A percentile compares a stretch with the other conserved stretches of the same genome.
These are phyloP conservation scores for Lactarius trivialis DNA, from an alignment of 768 basidiomycete genomes.

Conservation along the genomic window DNA sequence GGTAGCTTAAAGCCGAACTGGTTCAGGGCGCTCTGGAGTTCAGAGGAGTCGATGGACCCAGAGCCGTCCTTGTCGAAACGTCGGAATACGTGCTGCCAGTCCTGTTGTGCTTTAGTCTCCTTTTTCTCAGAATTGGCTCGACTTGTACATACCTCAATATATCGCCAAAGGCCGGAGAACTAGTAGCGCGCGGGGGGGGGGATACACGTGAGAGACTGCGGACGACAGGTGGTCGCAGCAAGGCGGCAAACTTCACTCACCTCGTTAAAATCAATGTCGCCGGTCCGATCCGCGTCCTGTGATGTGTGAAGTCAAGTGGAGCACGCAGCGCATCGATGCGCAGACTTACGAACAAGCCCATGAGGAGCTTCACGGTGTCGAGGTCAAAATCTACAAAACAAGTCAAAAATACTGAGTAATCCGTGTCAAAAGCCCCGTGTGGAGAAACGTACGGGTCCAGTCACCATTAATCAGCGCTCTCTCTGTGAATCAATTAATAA, in stretches of 20 bases:
- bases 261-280: conserved; percentile 75
- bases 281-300: conserved; percentile 66
- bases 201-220: neutral
- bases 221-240: neutral
- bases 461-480: conserved; percentile 53
- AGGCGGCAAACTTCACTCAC: conserved; percentile 29
- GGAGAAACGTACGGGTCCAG: conserved; percentile 58
- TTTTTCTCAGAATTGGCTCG: neutral
- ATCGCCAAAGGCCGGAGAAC: conserved; percentile 79
- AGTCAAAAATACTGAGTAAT: neutral
- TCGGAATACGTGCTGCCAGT: conserved; percentile 80
- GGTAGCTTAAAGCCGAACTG: conserved; percentile 75
- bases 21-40: conserved; percentile 59
- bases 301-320: neutral
- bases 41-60: conserved; percentile 66
- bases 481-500: conserved; percentile 32
- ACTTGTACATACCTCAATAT: conserved; percentile 48
- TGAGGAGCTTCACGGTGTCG: conserved; percentile 82
- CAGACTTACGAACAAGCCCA: conserved; percentile 68
- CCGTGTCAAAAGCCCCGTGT: no score
- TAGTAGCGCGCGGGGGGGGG: conserved; percentile 11
- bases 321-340: neutral
- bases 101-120: conserved; percentile 31
- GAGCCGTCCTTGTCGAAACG: conserved; percentile 79
- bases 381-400: conserved; percentile 60